Evolutionary conservation across 495 filamentous ascomycete species (phyloP), one percentile per base, ranked within the genome.

Genomic region (Chaetomidium leptoderma): DNA sequence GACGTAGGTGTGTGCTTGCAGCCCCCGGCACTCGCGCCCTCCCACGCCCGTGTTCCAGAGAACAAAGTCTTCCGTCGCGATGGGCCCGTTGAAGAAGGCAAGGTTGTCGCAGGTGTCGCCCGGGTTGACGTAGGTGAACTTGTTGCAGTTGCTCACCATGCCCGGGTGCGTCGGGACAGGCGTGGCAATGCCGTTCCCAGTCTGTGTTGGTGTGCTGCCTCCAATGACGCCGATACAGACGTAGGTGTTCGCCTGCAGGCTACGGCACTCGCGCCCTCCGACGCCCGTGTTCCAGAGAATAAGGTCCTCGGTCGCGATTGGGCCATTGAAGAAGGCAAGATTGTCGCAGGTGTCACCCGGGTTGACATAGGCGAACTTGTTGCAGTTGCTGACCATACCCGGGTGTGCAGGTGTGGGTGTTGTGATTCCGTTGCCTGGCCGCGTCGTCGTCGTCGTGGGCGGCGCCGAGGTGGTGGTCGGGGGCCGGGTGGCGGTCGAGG

Each of bases 391-490:
- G 10, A 40, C 37, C 37, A 40, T 40, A 13, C 37, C 37, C 10
- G 10, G 9, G 10, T 40, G n/a, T 13, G 14, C n/a, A 4, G 37
- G 37, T 13, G 37, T 40, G 9, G 37, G 37, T 17, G 37, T 40
- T 40, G 37, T 40, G 10, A 40, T 17, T 4, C 37, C 37, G n/a
- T 40, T 40, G 37, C 23, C 23, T 3, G 19, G 6, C 37, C 17
- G 6, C 14, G 37, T n/a, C 37, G 16, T 40, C 4, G 27, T 37
- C 17, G 29, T 49, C 1, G 29, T 19, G 16, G 29, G 8, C 4
- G 30, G 4, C 29, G n/a, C 7, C 1, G 45, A 17, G 14, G 29
- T 33, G 69, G 65, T 10, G 51, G 30, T 27, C 27, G 32, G 26
- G 10, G 14, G 46, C 16, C 6, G 14, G 21, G 58, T 47, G 16